A percentile compares a stretch with the other conserved stretches of the same genome.
These are phyloP conservation scores for Globisporangium perplexum DNA, from an alignment of 352 stramenopile genomes.

Conservation along the genomic window DNA sequence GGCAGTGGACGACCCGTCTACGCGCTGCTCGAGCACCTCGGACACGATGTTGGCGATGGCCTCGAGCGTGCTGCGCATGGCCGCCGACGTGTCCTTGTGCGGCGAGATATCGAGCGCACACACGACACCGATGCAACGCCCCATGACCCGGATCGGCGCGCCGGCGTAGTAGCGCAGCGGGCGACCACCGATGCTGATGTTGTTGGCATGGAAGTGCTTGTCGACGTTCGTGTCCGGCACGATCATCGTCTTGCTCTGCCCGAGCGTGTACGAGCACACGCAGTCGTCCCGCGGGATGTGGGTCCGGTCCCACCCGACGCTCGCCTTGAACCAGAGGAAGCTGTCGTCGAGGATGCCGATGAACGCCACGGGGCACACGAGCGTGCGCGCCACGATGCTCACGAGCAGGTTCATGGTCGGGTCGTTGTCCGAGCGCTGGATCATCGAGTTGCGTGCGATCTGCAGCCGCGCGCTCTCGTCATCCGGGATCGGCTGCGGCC, in stretches of 20 bases:
- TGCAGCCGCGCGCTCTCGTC: slow-evolving; percentile 44
- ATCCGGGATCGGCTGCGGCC: slow-evolving; percentile 38
- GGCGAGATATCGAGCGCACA: slow-evolving; percentile 53
- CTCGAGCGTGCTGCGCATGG: slow-evolving; percentile 69
- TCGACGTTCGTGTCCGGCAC: slow-evolving; percentile 54
- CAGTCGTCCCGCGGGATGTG: slow-evolving; percentile 55
- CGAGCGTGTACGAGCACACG: slow-evolving; percentile 39
- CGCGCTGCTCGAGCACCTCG: slow-evolving; percentile 70
- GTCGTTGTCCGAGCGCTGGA: slow-evolving; percentile 44
- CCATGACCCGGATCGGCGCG: slow-evolving; percentile 46
- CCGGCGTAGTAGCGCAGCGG: slow-evolving; percentile 65
- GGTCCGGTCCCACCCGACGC: slow-evolving; percentile 47
- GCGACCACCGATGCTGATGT: slow-evolving; percentile 26
- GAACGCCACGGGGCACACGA: slow-evolving; percentile 61
- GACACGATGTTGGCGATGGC: slow-evolving; percentile 77
- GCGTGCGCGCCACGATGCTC: slow-evolving; percentile 57
- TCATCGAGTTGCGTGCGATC: slow-evolving; percentile 45
- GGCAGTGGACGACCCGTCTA: slow-evolving; percentile 17
- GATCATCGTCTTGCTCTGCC: slow-evolving; percentile 48
- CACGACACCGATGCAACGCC: slow-evolving; percentile 60
- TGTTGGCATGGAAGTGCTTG: slow-evolving; percentile 64
- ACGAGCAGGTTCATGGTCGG: slow-evolving; percentile 72
- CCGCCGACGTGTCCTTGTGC: slow-evolving; percentile 36
- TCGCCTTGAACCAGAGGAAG: slow-evolving; percentile 60
- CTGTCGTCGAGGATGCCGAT: slow-evolving; percentile 61